phyloP scores from a whole-genome alignment of 176 grass and related monocot species.

The Ensete ventricosum region DNA sequence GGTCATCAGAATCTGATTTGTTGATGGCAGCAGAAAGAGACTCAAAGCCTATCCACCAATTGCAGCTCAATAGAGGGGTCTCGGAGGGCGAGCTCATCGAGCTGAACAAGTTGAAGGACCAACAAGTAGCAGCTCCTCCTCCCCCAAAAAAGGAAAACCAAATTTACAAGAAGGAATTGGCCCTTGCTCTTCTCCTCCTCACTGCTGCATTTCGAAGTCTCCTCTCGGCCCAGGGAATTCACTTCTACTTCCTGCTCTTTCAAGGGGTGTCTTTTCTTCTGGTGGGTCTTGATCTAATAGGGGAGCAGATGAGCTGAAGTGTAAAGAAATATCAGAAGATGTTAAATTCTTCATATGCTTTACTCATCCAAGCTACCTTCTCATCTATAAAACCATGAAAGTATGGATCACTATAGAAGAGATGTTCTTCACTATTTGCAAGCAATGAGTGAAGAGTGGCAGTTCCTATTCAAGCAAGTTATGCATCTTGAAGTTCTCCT shows the following conservation, averaged over 20 bases:
- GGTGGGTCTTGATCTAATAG: conserved; percentile 93
- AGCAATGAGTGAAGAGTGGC: too few species aligned
- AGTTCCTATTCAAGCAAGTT: too few species aligned
- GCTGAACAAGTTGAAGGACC: conserved; percentile 54
- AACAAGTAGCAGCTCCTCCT: conserved; percentile 25
- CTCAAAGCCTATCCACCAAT: conserved; percentile 6
- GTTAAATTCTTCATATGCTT: not conserved
- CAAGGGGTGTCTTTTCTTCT: conserved; percentile 87
- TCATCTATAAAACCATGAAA: not conserved
- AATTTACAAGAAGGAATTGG: conserved; percentile 97
- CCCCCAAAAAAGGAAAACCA: conserved; percentile 40
- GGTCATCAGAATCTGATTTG: conserved; percentile 67
- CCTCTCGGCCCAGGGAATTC: conserved; percentile 78
- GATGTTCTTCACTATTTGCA: not conserved
- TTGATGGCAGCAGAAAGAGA: conserved; percentile 42
- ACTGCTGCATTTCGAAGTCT: conserved; percentile 75
- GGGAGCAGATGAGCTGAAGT: conserved; percentile 69
- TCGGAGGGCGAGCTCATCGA: conserved; percentile 61
- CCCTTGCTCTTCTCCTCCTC: conserved; percentile 72
- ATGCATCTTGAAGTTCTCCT: not conserved
- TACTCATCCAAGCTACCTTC: not conserved
- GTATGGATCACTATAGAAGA: not conserved
- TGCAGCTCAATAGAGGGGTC: conserved; percentile 47
- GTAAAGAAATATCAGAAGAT: not conserved
- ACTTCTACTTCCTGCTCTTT: conserved; percentile 98